These are phyloP conservation scores for Nigrograna mackinnonii DNA, from an alignment of 2,329 filamentous ascomycete genomes.

Conservation along the genomic window DNA sequence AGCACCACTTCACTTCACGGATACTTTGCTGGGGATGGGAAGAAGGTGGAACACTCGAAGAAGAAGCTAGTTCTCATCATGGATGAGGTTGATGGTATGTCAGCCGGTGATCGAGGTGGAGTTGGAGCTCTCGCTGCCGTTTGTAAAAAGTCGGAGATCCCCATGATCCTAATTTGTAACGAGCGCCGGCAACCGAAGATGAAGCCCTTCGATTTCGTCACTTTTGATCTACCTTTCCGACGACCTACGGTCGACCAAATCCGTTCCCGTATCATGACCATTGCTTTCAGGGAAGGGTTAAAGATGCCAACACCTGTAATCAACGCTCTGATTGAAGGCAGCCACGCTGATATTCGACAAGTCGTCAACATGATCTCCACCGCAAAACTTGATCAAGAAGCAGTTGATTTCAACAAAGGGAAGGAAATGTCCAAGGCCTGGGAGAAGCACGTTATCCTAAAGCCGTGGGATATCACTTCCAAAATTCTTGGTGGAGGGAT, in stretches of 20 bases:
- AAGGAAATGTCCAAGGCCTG: slow-evolving; percentile 96
- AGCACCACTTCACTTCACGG: slow-evolving; percentile 92
- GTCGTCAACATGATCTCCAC: slow-evolving; percentile 99
- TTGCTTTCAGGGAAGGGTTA: slow-evolving; percentile 87
- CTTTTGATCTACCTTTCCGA: slow-evolving; percentile 84
- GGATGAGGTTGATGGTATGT: slow-evolving; percentile 99
- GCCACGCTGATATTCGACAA: slow-evolving; percentile 92
- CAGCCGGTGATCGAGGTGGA: slow-evolving; percentile 91
- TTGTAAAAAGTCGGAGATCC: slow-evolving; percentile 92
- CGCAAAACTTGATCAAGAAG: slow-evolving; percentile 81
- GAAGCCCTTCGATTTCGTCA: slow-evolving; percentile 92
- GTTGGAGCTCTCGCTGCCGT: slow-evolving; percentile 92
- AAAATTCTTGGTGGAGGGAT: slow-evolving; percentile 89
- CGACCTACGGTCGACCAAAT: slow-evolving; percentile 91
- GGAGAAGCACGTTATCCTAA: slow-evolving; percentile 96
- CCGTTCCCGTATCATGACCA: slow-evolving; percentile 89
- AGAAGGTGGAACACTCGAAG: slow-evolving; percentile 77
- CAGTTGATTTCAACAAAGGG: slow-evolving; percentile 81
- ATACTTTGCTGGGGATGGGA: slow-evolving; percentile 84
- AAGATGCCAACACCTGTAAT: slow-evolving; percentile 83
- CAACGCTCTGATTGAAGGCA: slow-evolving; percentile 93
- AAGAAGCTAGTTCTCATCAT: slow-evolving; percentile 97
- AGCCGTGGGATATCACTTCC: slow-evolving; percentile 96
- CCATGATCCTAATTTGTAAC: slow-evolving; percentile 97
- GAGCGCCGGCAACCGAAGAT: slow-evolving; percentile 92